Base-by-base conservation (phyloP, 2,329 filamentous ascomycete species). In the Hypoxylon sp. region DNA sequence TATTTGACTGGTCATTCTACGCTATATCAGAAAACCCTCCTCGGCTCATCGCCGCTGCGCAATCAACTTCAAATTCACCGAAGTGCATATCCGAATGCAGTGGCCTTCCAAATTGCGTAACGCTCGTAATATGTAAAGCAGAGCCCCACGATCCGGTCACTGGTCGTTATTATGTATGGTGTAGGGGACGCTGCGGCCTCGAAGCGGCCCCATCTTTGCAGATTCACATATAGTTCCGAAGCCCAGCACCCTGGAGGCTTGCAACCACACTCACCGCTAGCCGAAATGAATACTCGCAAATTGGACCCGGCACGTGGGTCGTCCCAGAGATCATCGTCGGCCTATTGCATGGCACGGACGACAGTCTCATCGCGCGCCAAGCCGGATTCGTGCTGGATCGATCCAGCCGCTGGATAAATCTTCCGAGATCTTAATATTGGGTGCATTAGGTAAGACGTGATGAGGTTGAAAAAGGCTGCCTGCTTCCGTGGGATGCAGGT, bases 331-430 rank as follows among this genome's bases (percentile, higher is more conserved):
- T 48, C 36, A 12, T 38, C 18, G 1, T 24, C n/a, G 45, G 16
- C 36, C 40, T 33, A 52, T 42, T 38, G 9, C 30, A 53, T 48
- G 20, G 33, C 7, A 18, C 30, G 30, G 12, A 26, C 24, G 18
- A 16, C 14, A 32, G 14, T 48, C 30, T 9, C 12, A 57, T 38
- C 49, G 11, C 28, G 22, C 42, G 63, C 63, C 63, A 66, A 59
- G 63, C 36, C 63, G 63, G 63, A 24, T 55, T 55, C 53, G 33
- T 63, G 54, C 63, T 59, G 50, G 55, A 63, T 63, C 64, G 45
- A 18, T 16, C 40, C 51, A 55, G 38, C 40, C 24, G 30, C 30
- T 7, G 24, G 12, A 24, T n/a, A 60, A 67, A 63, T 57, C 14
- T 36, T 42, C 59, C 59, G 64, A 66, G 50, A 62, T 54, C 40